These are phyloP conservation scores for Cladobotryum protrusum DNA, from an alignment of 2,329 filamentous ascomycete species.

Conservation along the genomic window DNA sequence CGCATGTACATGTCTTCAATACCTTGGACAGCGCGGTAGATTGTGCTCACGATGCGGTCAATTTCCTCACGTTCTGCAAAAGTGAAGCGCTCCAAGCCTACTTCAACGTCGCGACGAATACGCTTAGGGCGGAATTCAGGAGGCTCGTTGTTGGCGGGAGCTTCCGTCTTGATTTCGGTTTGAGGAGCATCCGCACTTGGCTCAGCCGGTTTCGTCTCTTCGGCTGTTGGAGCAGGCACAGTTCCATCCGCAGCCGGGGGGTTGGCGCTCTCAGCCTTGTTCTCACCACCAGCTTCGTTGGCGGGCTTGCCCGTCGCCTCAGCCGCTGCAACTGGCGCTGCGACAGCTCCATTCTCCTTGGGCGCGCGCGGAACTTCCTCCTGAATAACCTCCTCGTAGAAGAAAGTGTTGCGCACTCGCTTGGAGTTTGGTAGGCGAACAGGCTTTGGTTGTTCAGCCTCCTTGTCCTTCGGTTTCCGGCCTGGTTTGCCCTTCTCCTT, in stretches of 20 bases:
- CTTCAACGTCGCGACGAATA: conserved; percentile 62
- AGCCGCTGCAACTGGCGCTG: not conserved
- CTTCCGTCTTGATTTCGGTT: conserved; percentile 18
- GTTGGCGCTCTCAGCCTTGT: conserved; percentile 3
- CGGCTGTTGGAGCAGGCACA: conserved; percentile 12
- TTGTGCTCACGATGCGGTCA: conserved; percentile 74
- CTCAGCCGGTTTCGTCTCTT: conserved; percentile 22
- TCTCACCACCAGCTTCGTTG: not conserved
- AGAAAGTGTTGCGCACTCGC: conserved; percentile 61
- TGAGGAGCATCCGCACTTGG: conserved; percentile 1
- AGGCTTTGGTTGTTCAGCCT: conserved; percentile 51
- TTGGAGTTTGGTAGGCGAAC: conserved; percentile 65
- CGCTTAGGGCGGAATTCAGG: conserved; percentile 48
- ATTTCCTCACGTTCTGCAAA: conserved; percentile 66
- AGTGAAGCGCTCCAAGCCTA: conserved; percentile 69
- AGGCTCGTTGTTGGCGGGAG: conserved; percentile 16
- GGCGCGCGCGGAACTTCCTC: conserved; percentile 43
- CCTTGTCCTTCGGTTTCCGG: conserved; percentile 47
- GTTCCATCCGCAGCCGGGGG: conserved; percentile 9
- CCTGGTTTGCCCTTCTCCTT: conserved; percentile 64
- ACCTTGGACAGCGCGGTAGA: conserved; percentile 76
- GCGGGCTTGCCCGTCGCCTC: not conserved
- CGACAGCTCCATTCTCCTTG: conserved; percentile 22
- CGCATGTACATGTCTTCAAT: conserved; percentile 82
- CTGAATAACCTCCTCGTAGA: conserved; percentile 62